Conservation (phyloP, 2,329 filamentous ascomycete species). For the Neodidymelliopsis sp. region DNA sequence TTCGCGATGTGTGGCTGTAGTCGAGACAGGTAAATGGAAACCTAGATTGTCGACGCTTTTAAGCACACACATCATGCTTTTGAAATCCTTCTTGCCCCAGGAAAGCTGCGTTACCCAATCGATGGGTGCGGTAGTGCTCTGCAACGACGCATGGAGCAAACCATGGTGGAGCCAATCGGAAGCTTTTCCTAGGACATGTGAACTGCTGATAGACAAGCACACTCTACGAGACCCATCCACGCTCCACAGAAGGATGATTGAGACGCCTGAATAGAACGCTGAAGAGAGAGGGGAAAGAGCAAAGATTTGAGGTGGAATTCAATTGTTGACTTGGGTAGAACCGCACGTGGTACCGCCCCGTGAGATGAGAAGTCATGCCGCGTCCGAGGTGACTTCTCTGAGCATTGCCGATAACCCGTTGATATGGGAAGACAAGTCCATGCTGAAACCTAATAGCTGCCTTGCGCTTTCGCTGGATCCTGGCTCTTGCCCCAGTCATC, state of each 20-base stretch:
- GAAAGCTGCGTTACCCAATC: background rate
- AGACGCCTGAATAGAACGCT: background rate
- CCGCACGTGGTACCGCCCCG: background rate
- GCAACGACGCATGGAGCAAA: constrained; percentile 1
- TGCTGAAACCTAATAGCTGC: background rate
- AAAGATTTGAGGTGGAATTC: background rate
- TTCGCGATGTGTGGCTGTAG: background rate
- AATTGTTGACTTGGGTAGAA: background rate
- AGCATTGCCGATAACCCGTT: background rate
- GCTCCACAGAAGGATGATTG: background rate
- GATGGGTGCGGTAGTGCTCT: constrained; percentile 1
- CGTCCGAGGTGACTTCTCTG: background rate
- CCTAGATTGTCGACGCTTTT: too few relatives aligned
- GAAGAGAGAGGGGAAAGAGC: background rate
- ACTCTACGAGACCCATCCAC: background rate
- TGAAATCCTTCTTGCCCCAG: background rate
- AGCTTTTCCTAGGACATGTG: constrained; percentile 13
- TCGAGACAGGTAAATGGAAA: too few relatives aligned
- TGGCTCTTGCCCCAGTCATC: constrained; percentile 64
- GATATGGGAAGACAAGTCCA: background rate
- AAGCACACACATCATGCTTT: background rate
- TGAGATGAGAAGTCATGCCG: background rate
- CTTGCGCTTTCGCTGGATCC: constrained; percentile 7
- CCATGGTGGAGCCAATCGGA: constrained; percentile 14
- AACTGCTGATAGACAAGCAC: background rate